Conservation (phyloP, 2,329 filamentous ascomycete species). For the Fusarium drepaniforme region DNA sequence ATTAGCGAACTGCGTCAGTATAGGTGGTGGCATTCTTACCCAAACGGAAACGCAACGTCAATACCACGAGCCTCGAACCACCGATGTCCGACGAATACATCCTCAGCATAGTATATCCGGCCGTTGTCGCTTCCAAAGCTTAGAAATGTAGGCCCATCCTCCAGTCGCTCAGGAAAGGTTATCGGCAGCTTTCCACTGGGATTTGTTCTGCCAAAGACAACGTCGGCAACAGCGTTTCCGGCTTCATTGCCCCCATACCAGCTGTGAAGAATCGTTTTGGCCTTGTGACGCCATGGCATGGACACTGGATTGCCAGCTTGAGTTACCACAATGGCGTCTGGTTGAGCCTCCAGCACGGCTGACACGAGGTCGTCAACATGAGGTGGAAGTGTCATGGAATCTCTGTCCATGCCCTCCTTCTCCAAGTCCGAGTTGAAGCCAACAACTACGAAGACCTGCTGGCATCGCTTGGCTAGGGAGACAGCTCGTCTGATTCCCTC, state of each 20-base stretch:
- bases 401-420: slow-evolving; percentile 29
- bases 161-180: slow-evolving; percentile 11
- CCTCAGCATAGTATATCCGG: slow-evolving; percentile 19
- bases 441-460: slow-evolving; percentile 16
- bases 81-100: slow-evolving; percentile 28
- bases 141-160: slow-evolving; percentile 16
- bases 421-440: slow-evolving; percentile 28
- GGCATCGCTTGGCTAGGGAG: slow-evolving; percentile 4
- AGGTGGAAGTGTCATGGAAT: slow-evolving; percentile 20
- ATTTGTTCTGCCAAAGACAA: slow-evolving; percentile 21
- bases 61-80: slow-evolving; percentile 22
- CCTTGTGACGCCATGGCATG: slow-evolving; percentile 25
- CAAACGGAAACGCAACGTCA: slow-evolving; percentile 23
- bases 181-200: slow-evolving; percentile 26
- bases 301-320: slow-evolving; percentile 27
- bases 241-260: slow-evolving; percentile 33
- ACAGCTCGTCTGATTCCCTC: slow-evolving; percentile 21
- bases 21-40: neutral
- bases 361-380: slow-evolving; percentile 22
- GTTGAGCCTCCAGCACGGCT: slow-evolving; percentile 15
- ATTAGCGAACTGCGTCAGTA: neutral
- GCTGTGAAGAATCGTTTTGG: slow-evolving; percentile 21
- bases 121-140: slow-evolving; percentile 29
- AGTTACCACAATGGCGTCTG: slow-evolving; percentile 16
- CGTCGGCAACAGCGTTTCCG: slow-evolving; percentile 25